Base-by-base conservation (phyloP, 129 eudicot species). In the Cynara cardunculus region DNA sequence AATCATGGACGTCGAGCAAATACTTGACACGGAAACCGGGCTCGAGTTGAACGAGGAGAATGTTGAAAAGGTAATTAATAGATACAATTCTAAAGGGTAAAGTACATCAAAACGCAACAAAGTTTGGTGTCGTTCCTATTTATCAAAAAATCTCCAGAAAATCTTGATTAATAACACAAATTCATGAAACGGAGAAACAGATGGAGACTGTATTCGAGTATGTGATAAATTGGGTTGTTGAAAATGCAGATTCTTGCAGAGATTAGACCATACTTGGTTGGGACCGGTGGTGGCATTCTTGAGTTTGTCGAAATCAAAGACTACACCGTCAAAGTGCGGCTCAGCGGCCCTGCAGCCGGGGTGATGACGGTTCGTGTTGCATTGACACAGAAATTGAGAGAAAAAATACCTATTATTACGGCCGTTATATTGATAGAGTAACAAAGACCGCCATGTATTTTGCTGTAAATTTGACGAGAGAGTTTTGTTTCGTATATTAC, bases 341-440 rank as follows among this genome's bases (percentile, higher is more conserved):
- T 94, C 4, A 85, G 87, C 37, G 97, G 98, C 16, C 97, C 98
- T 12, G 98, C 97, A 46, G 97, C 98, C 16, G 87, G 89, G 12
- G 98, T 94, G 62, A 91, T 90, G 98, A 91, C 98, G 0, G 98
- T 94, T 18, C 93, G 98, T 16, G 98, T 94, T 56, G 97, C 98
- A 34, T 74, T 94, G 61, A 86, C 97, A n/a, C 98, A 94, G 76
- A 94, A 94, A 73, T 75, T 94, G 85, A 87, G 94, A 86, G 98
- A 94, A 49, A 91, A 90, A 81, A 94, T 94, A 78, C 97, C 98
- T 5, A 70, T 87, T 73, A 94, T 91, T 80, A 88, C 96, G 2
- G 88, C 96, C 9, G 96, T 94, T 69, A 91, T 88, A 84, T 82
- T 94, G 81, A 82, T 89, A 83, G 98, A 91, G 16, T 93, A 80